Percentiles rank a stretch among this genome's conserved stretches.
Evolutionary conservation across 257 asterid species (phyloP).

Genomic region (Henckelia pumila): DNA sequence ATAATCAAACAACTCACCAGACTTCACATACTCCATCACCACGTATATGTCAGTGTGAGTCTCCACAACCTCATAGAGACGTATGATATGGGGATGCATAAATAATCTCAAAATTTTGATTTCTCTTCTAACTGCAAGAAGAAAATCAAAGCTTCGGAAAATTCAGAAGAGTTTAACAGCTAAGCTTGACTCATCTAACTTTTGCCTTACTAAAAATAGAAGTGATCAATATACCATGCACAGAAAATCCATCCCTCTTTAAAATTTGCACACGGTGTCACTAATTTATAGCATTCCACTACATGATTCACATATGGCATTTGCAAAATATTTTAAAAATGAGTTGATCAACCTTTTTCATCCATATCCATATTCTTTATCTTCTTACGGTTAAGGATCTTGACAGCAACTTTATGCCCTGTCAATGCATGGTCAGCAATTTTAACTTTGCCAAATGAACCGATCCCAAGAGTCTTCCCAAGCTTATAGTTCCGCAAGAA

Average conservation of each 20-base stretch:
- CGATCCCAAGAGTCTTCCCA: conserved; percentile 54
- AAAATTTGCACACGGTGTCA: conserved; percentile 7
- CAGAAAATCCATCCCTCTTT: not conserved
- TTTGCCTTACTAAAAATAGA: not conserved
- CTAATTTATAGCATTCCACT: not conserved
- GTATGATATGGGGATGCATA: conserved; percentile 93
- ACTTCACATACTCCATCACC: conserved; percentile 91
- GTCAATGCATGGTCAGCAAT: conserved; percentile 50
- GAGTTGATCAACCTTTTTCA: conserved; percentile 37
- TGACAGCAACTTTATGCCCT: conserved; percentile 51
- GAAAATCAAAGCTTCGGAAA: conserved; percentile 21
- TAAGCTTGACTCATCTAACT: conserved; percentile 11
- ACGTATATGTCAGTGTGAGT: conserved; percentile 79
- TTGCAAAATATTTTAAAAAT: not conserved
- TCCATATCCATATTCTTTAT: conserved; percentile 51
- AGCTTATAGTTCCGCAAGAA: conserved; percentile 48
- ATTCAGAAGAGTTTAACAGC: not conserved
- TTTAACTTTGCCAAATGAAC: conserved; percentile 54
- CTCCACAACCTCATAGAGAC: conserved; percentile 94
- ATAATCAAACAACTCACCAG: conserved; percentile 89
- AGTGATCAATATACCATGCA: conserved; percentile 16
- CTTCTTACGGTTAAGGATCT: conserved; percentile 47
- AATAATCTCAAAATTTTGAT: conserved; percentile 85
- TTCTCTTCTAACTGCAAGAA: conserved; percentile 81
- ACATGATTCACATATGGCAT: conserved; percentile 17